A percentile compares a stretch with the other conserved stretches of the same genome.
Evolutionary conservation across 495 filamentous ascomycete genomes (phyloP).

Genomic region (Penicillium argentinense): DNA sequence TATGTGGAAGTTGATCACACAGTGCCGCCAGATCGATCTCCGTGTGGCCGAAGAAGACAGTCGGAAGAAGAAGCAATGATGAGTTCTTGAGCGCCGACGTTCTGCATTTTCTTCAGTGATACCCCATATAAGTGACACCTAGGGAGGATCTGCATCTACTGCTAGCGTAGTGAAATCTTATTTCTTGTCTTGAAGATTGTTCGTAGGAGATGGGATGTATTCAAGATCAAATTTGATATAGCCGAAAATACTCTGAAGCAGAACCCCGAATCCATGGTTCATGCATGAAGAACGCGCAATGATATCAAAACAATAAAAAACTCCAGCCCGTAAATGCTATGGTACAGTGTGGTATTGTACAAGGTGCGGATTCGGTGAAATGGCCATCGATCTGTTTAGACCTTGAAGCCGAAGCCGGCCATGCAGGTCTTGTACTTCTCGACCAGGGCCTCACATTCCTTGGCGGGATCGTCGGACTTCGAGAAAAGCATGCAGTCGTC

Average conservation of each 20-base stretch:
- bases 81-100: constrained; percentile 9
- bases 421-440: constrained; percentile 89
- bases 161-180: constrained; percentile 1
- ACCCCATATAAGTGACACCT: constrained; percentile 24
- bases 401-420: constrained; percentile 88
- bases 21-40: constrained; percentile 46
- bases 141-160: neutral
- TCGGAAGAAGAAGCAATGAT: constrained; percentile 45
- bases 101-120: constrained; percentile 24
- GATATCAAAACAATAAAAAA: constrained; percentile 18
- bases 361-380: constrained; percentile 1
- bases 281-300: no score
- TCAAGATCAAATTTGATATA: no score
- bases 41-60: constrained; percentile 26
- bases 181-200: neutral
- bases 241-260: no score
- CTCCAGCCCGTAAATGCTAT: constrained; percentile 27
- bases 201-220: constrained; percentile 19
- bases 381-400: constrained; percentile 37
- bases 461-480: constrained; percentile 65
- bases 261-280: no score
- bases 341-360: constrained; percentile 23
- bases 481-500: constrained; percentile 99
- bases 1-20: constrained; percentile 64
- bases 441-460: constrained; percentile 79